Percentiles rank a stretch among this genome's conserved stretches.
Evolutionary conservation across 441 rosid species (phyloP).

Genomic region (Dalechampia spathulata): DNA sequence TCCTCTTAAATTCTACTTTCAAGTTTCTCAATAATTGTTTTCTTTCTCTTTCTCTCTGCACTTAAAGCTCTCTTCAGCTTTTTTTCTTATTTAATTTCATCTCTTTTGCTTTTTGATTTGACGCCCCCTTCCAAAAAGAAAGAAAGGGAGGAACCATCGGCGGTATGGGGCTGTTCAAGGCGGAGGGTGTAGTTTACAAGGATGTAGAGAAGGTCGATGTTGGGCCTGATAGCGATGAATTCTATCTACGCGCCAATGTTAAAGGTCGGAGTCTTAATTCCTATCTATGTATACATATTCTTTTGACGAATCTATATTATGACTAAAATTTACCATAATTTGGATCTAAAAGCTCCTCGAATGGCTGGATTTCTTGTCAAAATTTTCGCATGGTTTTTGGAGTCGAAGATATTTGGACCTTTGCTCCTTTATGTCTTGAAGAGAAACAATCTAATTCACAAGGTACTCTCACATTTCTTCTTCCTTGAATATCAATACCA

Average conservation of each 20-base stretch:
- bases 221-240: slow-evolving; percentile 35
- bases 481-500: not conserved
- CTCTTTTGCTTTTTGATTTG: no score
- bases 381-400: slow-evolving; percentile 51
- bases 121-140: no score
- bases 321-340: not conserved
- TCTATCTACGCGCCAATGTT: slow-evolving; percentile 42
- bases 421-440: slow-evolving; percentile 35
- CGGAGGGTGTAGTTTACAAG: slow-evolving; percentile 36
- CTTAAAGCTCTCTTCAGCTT: no score
- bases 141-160: no score
- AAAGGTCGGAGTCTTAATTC: slow-evolving; percentile 36
- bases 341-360: slow-evolving; percentile 40
- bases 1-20: no score
- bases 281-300: no score
- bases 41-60: no score
- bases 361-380: slow-evolving; percentile 56
- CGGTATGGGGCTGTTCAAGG: slow-evolving; percentile 38
- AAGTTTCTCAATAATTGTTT: no score
- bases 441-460: slow-evolving; percentile 45
- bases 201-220: slow-evolving; percentile 36
- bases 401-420: slow-evolving; percentile 36
- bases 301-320: not conserved
- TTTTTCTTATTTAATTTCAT: no score
- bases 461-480: slow-evolving; percentile 21